A percentile compares a stretch with the other conserved stretches of the same genome.
Evolutionary conservation across 805 yeast species (phyloP).

Genomic region (Lipomyces sp.): DNA sequence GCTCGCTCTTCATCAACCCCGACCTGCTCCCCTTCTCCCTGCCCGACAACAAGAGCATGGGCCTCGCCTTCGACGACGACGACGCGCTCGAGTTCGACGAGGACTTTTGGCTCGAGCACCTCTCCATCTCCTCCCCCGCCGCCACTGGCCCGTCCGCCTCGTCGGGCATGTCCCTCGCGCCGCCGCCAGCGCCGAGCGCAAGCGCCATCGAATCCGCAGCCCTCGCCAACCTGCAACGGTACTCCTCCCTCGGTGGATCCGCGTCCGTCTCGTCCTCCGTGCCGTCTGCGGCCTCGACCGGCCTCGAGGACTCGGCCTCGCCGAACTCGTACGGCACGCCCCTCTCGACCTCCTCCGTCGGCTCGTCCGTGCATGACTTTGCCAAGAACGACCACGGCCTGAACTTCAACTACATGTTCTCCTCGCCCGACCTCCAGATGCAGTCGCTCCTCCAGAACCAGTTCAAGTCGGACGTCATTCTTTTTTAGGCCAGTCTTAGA

Average conservation of each 20-base stretch:
- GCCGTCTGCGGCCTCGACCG: neutral
- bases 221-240: neutral
- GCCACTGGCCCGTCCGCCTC: slow-evolving; percentile 4
- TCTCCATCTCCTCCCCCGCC: slow-evolving; percentile 18
- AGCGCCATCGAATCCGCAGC: neutral
- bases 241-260: slow-evolving; percentile 1
- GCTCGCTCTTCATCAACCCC: slow-evolving; percentile 28
- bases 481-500: neutral
- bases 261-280: neutral
- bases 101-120: slow-evolving; percentile 20
- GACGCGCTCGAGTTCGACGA: slow-evolving; percentile 24
- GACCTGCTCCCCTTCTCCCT: slow-evolving; percentile 25
- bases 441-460: neutral
- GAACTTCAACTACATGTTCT: slow-evolving; percentile 17
- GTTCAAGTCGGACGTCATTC: neutral
- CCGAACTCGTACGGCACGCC: slow-evolving; percentile 21
- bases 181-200: neutral
- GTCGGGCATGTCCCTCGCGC: neutral
- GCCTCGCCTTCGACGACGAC: slow-evolving; percentile 16
- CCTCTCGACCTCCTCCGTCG: slow-evolving; percentile 9
- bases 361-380: slow-evolving; percentile 2
- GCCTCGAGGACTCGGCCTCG: slow-evolving; percentile 10
- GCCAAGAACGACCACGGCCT: slow-evolving; percentile 13
- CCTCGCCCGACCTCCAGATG: neutral
- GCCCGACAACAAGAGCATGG: slow-evolving; percentile 23